Conservation (phyloP, 169 alveolate species). For the Theileria orientalis region DNA sequence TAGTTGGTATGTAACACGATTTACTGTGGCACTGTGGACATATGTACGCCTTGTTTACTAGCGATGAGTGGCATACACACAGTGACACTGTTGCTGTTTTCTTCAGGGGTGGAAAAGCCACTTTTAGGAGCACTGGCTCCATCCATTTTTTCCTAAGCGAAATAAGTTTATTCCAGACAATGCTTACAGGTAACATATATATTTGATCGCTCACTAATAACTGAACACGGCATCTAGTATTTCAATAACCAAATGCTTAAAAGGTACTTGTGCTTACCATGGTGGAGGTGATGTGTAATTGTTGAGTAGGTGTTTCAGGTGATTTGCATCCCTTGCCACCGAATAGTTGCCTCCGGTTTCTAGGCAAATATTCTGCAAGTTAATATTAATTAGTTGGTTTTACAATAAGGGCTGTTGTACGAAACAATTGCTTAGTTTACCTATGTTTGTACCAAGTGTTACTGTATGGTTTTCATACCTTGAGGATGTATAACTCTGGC, state of each 20-base stretch:
- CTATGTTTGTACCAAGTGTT: no score
- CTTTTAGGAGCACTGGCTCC: slow-evolving; percentile 75
- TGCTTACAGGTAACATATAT: neutral
- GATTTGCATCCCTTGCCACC: slow-evolving; percentile 38
- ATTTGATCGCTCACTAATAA: neutral
- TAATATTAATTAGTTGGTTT: no score
- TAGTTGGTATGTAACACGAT: slow-evolving; percentile 74
- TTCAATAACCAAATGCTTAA: neutral
- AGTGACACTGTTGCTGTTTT: slow-evolving; percentile 71
- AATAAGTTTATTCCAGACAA: neutral
- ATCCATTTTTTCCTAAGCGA: slow-evolving; percentile 71
- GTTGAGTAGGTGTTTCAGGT: slow-evolving; percentile 31
- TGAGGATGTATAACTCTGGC: slow-evolving; percentile 59
- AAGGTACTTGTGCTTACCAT: slow-evolving; percentile 18
- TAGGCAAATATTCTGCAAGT: slow-evolving; percentile 43
- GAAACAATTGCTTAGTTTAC: no score
- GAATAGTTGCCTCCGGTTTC: slow-evolving; percentile 61
- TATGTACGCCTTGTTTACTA: slow-evolving; percentile 67
- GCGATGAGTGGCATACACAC: slow-evolving; percentile 68
- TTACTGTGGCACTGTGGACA: slow-evolving; percentile 75
- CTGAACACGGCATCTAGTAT: neutral
- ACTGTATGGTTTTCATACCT: slow-evolving; percentile 34
- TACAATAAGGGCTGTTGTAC: no score
- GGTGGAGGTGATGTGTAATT: slow-evolving; percentile 50
- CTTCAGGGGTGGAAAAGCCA: slow-evolving; percentile 72